Base-by-base conservation (phyloP, 2,329 filamentous ascomycete genomes). In the Ceratocystis cacaofunesta region DNA sequence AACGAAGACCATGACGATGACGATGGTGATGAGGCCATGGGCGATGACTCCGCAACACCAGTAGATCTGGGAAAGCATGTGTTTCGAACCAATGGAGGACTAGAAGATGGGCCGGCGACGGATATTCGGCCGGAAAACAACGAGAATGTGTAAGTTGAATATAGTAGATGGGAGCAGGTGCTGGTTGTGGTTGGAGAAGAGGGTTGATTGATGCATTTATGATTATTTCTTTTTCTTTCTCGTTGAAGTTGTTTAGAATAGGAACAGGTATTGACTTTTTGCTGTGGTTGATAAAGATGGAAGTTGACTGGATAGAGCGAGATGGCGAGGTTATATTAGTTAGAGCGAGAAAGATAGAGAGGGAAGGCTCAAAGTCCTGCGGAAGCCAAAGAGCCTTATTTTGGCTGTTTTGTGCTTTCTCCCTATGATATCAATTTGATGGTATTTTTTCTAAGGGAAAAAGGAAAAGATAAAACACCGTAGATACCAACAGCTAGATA, bases 41-140 rank as follows among this genome's bases (percentile, higher is more conserved):
- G 68, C 15, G 65, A 65, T 41, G 64, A 69, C 15, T 48, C 70
- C 19, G 64, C 17, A 28, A 61, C 32, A 48, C 65, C 58, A 52
- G 50, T 63, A 19, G 63, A 64, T 55, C 41, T 65, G 32, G 48
- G 41, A 5, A 62, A 19, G 10, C 43, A 44, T 44, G 3, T 62
- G 30, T 41, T 57, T 12, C 55, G 57, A 58, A 12, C 32, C 12
- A 46, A 43, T 10, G 19, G 41, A 15, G 66, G 61, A 17, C 41
- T 65, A 19, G 60, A 65, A n/a, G 57, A 61, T 15, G 64, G 58
- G 12, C 57, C 68, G 32, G 66, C 66, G 44, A 63, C 66, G 41
- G 68, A 68, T 62, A 67, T 66, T 62, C 64, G 68, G 41, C 50
- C 63, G 32, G 68, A 68, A 52, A 64, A 68, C 30, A 61, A 67